phyloP scores from a whole-genome alignment of 768 basidiomycete genomes.

The Termitomyces sp. region DNA sequence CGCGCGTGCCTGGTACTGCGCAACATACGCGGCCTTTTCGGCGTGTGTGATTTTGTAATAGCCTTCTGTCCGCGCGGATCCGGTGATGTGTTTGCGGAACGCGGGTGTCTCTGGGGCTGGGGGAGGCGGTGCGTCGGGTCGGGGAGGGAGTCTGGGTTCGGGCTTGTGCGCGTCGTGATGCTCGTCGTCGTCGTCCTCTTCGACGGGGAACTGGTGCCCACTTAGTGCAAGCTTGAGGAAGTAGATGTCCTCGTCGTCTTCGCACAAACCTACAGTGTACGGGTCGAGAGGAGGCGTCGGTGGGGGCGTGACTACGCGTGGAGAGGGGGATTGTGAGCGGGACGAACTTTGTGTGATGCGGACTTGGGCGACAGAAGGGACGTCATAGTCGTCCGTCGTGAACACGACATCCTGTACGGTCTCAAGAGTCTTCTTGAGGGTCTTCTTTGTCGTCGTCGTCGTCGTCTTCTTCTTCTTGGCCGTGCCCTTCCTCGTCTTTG shows the following conservation, averaged over 20 bases:
- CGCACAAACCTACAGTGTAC: constrained; percentile 51
- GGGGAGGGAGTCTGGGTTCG: background rate
- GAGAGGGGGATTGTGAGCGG: constrained; percentile 40
- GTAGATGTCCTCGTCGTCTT: constrained; percentile 89
- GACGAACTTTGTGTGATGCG: constrained; percentile 40
- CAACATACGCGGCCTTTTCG: constrained; percentile 88
- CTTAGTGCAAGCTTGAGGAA: constrained; percentile 61
- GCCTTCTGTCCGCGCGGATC: constrained; percentile 90
- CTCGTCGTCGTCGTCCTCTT: constrained; percentile 17
- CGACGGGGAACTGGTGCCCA: constrained; percentile 23
- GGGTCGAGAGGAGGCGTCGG: constrained; percentile 51
- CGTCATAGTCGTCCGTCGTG: constrained; percentile 44
- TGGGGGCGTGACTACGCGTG: constrained; percentile 26
- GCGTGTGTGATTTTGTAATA: constrained; percentile 92
- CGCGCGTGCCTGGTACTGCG: constrained; percentile 73
- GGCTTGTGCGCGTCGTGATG: background rate
- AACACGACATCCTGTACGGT: constrained; percentile 46
- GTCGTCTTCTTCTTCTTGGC: constrained; percentile 31
- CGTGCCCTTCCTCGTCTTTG: constrained; percentile 24
- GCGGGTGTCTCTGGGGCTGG: constrained; percentile 34
- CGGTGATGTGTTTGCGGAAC: constrained; percentile 75
- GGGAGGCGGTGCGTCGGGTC: constrained; percentile 15
- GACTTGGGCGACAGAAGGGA: constrained; percentile 45
- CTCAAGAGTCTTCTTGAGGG: constrained; percentile 22
- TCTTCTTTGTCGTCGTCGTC: constrained; percentile 33